Evolutionary conservation across 331 rosid genomes (phyloP), one percentile per base, ranked within the genome.

Genomic region (Malus hybrid): DNA sequence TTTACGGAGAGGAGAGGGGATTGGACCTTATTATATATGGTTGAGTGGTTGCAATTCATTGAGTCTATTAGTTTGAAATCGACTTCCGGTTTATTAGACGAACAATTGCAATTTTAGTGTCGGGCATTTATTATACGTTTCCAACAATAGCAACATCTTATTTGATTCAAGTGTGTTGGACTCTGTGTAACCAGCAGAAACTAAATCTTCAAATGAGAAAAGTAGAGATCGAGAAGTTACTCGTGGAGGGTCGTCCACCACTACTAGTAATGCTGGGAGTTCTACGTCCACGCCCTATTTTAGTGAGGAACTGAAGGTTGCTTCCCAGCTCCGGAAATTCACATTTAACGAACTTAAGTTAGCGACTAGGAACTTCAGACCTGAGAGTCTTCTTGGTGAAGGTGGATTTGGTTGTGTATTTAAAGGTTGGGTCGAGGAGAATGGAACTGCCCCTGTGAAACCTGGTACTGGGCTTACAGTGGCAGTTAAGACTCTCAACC

Each of bases 391-490:
- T 80, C 95, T 91, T 74, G 97, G 97, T 13, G 97, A 91, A 81
- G 97, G 97, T 74, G 97, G 97, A 32, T 91, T 91, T 69, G 97
- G 97, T 74, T 89, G 95, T 63, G 94, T 91, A 36, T 90, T 90
- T 83, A 90, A 90, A 75, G 96, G 96, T 67, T 90, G 96, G 97
- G 77, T 91, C 11, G 96, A 89, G 78, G 93, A 88, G 86, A 88
- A 91, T 27, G 97, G 97, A 76, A 91, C 97, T 73, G 93, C 91
- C 76, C 96, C 97, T 19, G 97, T 88, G 76, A 91, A 89, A 81
- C 96, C 97, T 12, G 97, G 97, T 73, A 91, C 97, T 3, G 97
- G 97, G 22, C 97, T 91, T 59, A 89, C 97, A 0, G 97, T 91
- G 28, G 97, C 97, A 3, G 97, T 91, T 79, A 91, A 91, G 88